A percentile compares a stretch with the other conserved stretches of the same genome.
Evolutionary conservation across 163 green algal genomes (phyloP).

Genomic region (Volvox carteri): DNA sequence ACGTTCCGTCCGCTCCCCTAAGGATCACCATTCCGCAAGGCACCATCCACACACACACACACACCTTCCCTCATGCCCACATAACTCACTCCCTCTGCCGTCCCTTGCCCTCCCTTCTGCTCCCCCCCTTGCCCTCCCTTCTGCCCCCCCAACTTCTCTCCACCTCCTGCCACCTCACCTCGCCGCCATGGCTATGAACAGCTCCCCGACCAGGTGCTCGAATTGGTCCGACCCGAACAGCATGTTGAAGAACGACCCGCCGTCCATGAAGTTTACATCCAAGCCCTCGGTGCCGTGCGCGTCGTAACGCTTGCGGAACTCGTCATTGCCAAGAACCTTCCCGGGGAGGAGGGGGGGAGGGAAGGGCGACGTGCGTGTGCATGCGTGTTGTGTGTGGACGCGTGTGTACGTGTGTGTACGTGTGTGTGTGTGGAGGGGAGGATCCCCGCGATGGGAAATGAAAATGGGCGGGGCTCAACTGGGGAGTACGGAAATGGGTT

Average conservation of each 20-base stretch:
- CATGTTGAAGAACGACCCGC: constrained; percentile 91
- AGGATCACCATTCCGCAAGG: no score
- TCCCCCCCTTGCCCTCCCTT: background rate
- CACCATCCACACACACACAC: no score
- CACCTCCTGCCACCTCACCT: constrained; percentile 37
- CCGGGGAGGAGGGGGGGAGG: background rate
- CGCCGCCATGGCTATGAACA: constrained; percentile 57
- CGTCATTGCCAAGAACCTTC: constrained; percentile 79
- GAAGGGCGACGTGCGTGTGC: background rate
- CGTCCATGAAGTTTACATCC: constrained; percentile 92
- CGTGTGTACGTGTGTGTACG: no score
- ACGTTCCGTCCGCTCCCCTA: no score
- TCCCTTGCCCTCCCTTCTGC: no score
- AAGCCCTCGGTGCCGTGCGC: constrained; percentile 66
- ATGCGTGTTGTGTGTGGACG: no score
- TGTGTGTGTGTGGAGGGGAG: no score
- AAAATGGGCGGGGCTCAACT: no score
- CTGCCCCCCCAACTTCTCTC: background rate
- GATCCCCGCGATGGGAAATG: no score
- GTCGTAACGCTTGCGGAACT: constrained; percentile 81
- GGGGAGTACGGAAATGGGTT: no score
- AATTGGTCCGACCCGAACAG: constrained; percentile 95
- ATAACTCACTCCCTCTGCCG: no score
- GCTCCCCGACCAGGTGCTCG: constrained; percentile 71
- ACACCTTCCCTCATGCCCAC: no score